A percentile compares a stretch with the other conserved stretches of the same genome.
Evolutionary conservation across 2,329 filamentous ascomycete genomes (phyloP).

Genomic region (Trichoderma aggressivum): DNA sequence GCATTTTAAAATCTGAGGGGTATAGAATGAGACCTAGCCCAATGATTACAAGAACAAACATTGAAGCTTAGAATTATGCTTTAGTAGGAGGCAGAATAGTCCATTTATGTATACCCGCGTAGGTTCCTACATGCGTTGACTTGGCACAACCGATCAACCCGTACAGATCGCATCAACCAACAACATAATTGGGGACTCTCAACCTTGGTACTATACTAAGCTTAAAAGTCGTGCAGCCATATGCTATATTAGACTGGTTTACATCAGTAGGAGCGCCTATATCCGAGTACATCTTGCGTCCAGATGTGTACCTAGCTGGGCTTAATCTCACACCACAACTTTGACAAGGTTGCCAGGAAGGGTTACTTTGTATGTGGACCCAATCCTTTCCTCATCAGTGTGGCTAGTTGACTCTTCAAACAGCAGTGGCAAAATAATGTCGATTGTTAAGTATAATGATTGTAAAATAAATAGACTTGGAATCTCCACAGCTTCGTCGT

Average conservation of each 20-base stretch:
- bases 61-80: not conserved
- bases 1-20: not conserved
- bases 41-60: not conserved
- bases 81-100: not conserved
- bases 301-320: not conserved
- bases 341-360: not conserved
- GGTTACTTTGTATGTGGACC: not conserved
- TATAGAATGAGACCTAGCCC: not conserved
- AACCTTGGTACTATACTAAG: not conserved
- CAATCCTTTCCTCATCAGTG: not conserved
- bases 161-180: not conserved
- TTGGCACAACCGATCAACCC: not conserved
- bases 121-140: not conserved
- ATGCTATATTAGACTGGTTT: not conserved
- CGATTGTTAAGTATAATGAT: not conserved
- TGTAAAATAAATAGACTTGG: not conserved
- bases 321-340: not conserved
- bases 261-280: not conserved
- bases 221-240: not conserved
- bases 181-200: not conserved
- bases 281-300: not conserved
- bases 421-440: not conserved
- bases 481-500: not conserved
- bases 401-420: not conserved
- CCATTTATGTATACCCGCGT: not conserved